Evolutionary conservation across 352 stramenopile species (phyloP), one percentile per base, ranked within the genome.

Genomic region (Phytophthora hibernalis): DNA sequence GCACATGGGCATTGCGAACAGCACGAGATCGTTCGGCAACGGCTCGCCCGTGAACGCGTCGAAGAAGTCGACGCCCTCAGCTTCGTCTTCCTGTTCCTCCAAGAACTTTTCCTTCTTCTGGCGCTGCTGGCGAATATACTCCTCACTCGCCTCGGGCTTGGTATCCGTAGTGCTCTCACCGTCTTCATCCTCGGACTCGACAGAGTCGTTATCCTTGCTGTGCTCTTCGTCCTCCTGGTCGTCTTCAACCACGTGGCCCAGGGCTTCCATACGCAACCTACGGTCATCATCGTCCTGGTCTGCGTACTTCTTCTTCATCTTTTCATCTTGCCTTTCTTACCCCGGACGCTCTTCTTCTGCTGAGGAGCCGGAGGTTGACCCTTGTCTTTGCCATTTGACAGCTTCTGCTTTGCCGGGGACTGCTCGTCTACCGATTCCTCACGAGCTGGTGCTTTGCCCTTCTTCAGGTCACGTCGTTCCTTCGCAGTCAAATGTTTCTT

Each of bases 261-360:
- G 83, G 7, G 89, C 89, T 47, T 97, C 72, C 82, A 99, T 97
- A 6, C 95, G 92, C 33, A 99, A 58, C 11, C 89, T 84, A 16
- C 92, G 82, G 72, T 99, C 96, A 45, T 98, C 96, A 0, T 99
- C 96, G 66, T 99, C 96, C 78, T 99, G 97, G 45, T 99, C 96
- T 0, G 78, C 87, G 68, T 99, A 99, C 70, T 98, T 99, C 67
- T 98, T 98, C 68, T 97, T 97, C 64, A 96, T 89, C 55, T 96
- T 96, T 98, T 98, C 61, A 98, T 72, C 70, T 99, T 99, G 6
- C 90, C 77, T 70, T 96, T 95, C 65, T 98, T 98, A n/a, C 96
- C 94, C 31, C 96, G 89, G 10, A 90, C 83, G 22, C 74, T 87
- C 45, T 83, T 83, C 26, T 66, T 74, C 45, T 70, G 62, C 12